Evolutionary conservation across 371 early-diverging fungal species (phyloP).

Genomic region (Mortierella sp.): DNA sequence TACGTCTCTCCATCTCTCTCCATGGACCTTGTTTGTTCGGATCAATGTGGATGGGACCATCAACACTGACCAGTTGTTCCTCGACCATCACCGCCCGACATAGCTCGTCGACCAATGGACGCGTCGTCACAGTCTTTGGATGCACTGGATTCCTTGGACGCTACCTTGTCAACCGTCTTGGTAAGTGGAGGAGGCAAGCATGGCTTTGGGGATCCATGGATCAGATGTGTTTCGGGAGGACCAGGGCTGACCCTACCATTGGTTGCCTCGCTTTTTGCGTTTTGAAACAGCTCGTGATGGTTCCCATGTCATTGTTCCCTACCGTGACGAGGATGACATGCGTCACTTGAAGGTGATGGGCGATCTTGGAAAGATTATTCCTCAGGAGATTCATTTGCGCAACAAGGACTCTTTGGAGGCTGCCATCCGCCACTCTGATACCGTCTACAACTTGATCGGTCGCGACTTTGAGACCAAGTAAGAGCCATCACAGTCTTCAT

Average conservation of each 20-base stretch:
- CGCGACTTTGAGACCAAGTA: slow-evolving; percentile 92
- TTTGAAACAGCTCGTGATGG: slow-evolving; percentile 70
- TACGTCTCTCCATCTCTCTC: no score
- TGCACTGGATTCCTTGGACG: slow-evolving; percentile 96
- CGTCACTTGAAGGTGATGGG: slow-evolving; percentile 93
- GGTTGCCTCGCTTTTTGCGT: no score
- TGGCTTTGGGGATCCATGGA: no score
- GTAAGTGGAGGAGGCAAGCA: slow-evolving; percentile 55
- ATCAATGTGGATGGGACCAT: no score
- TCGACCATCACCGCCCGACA: no score
- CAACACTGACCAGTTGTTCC: no score
- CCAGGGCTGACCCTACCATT: no score
- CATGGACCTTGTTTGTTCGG: no score
- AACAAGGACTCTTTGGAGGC: slow-evolving; percentile 86
- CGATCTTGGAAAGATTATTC: slow-evolving; percentile 95
- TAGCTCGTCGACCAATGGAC: slow-evolving; percentile 82
- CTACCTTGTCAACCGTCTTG: slow-evolving; percentile 91
- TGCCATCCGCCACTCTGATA: slow-evolving; percentile 92
- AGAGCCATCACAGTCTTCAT: background rate
- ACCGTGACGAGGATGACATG: slow-evolving; percentile 87
- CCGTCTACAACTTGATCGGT: slow-evolving; percentile 95
- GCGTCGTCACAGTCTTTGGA: slow-evolving; percentile 95
- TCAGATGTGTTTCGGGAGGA: no score
- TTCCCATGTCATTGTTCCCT: slow-evolving; percentile 92
- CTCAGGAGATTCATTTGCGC: slow-evolving; percentile 90